These are phyloP conservation scores for Brassica balearica DNA, from an alignment of 441 rosid genomes.

Conservation along the genomic window DNA sequence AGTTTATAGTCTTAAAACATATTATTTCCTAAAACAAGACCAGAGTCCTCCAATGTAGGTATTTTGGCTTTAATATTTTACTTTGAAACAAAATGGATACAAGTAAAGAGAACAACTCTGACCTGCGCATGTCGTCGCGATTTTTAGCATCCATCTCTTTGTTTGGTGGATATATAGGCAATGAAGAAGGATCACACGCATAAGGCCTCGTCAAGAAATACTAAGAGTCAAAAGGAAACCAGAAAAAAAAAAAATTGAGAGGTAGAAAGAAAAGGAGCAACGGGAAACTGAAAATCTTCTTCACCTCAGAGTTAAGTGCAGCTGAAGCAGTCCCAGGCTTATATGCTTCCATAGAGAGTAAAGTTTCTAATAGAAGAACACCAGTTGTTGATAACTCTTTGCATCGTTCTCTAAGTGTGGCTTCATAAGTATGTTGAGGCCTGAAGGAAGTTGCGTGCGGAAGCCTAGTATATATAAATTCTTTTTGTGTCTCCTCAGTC, in stretches of 20 bases:
- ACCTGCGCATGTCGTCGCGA: slow-evolving; percentile 82
- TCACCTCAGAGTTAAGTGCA: slow-evolving; percentile 74
- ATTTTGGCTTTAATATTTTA: background rate
- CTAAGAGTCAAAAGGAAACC: slow-evolving; percentile 45
- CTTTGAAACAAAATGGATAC: slow-evolving; percentile 7
- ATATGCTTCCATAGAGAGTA: slow-evolving; percentile 78
- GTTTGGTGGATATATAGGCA: slow-evolving; percentile 91
- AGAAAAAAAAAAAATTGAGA: background rate
- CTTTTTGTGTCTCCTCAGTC: no score
- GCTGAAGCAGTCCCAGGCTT: slow-evolving; percentile 91
- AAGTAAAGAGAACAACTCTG: slow-evolving; percentile 15
- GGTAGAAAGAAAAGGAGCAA: background rate
- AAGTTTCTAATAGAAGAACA: slow-evolving; percentile 61
- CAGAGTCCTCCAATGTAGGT: background rate
- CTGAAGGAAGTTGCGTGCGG: slow-evolving; percentile 73
- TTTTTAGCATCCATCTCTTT: slow-evolving; percentile 91
- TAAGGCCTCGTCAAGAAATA: slow-evolving; percentile 74
- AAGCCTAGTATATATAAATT: slow-evolving; percentile 44
- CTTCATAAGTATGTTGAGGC: slow-evolving; percentile 72
- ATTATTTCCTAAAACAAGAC: slow-evolving; percentile 2
- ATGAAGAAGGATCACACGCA: slow-evolving; percentile 86
- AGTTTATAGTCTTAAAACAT: background rate
- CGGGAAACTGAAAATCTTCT: background rate
- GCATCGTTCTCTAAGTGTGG: slow-evolving; percentile 71
- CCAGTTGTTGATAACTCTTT: slow-evolving; percentile 59